Percentiles rank a stretch among this genome's conserved stretches.
These are phyloP conservation scores for Crassisporium funariophilum DNA, from an alignment of 768 basidiomycete species.

Conservation along the genomic window DNA sequence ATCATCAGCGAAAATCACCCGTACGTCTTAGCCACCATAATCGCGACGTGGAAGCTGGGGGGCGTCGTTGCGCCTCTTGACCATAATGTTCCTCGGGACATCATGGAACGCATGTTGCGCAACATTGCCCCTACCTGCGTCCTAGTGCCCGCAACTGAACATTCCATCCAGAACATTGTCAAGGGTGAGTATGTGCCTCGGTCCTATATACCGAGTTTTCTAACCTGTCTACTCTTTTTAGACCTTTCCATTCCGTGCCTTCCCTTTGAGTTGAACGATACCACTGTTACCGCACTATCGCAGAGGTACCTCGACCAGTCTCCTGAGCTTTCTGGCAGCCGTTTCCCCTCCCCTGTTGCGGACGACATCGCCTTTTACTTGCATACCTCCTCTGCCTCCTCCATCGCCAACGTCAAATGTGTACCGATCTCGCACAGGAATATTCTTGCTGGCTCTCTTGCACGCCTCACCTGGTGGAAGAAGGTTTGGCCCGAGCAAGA, in stretches of 20 bases:
- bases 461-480: slow-evolving; percentile 31
- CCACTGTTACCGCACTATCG: slow-evolving; percentile 30
- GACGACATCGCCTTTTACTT: slow-evolving; percentile 30
- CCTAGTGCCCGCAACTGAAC: slow-evolving; percentile 24
- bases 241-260: slow-evolving; percentile 19
- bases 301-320: slow-evolving; percentile 28
- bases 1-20: slow-evolving; percentile 38
- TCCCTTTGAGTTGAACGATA: slow-evolving; percentile 24
- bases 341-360: slow-evolving; percentile 21
- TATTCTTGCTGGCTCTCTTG: slow-evolving; percentile 24
- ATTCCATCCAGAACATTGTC: slow-evolving; percentile 21
- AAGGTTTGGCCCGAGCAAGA: slow-evolving; percentile 28
- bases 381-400: slow-evolving; percentile 38
- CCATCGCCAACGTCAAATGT: slow-evolving; percentile 34
- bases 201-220: not conserved
- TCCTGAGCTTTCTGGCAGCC: slow-evolving; percentile 19
- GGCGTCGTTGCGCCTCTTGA: slow-evolving; percentile 36
- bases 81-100: slow-evolving; percentile 30
- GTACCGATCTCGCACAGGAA: slow-evolving; percentile 33
- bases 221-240: not conserved
- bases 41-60: slow-evolving; percentile 37
- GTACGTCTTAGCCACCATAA: slow-evolving; percentile 29
- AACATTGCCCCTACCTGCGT: slow-evolving; percentile 31
- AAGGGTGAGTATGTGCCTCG: slow-evolving; percentile 21
- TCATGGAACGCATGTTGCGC: slow-evolving; percentile 33